Evolutionary conservation across 2,329 filamentous ascomycete genomes (phyloP), one percentile per base, ranked within the genome.

Genomic region (Arthrobotrys musiformis): DNA sequence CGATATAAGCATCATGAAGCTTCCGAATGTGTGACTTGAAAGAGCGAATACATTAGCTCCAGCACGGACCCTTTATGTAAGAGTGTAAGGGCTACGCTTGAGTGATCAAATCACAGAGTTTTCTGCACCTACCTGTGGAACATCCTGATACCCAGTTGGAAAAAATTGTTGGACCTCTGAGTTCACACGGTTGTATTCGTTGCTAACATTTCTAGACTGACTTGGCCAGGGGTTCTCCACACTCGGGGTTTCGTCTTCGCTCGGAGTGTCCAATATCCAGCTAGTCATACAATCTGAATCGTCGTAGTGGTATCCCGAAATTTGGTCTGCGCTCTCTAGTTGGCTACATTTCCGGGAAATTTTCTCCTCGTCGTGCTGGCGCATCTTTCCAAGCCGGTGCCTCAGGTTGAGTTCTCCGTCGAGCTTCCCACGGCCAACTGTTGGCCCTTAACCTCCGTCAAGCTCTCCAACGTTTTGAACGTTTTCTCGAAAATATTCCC

Each of bases 71-170:
- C 5, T 46, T 62, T 48, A 46, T 50, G 35, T 54, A 56, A 24
- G 37, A 7, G 46, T n/a, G n/a, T 28, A 33, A 40, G 50, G 40
- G 17, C 30, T 48, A 17, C 60, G 33, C 15, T 40, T 17, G 30
- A 40, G 33, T 11, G 28, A 48, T 48, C 64, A 46, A 44, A 40
- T 44, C 35, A 68, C 44, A 63, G 56, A 50, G 54, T 75, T 58
- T 68, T 70, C 50, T 66, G 60, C 64, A 76, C 66, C 50, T 54
- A 77, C 66, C 37, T 77, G 73, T 48, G 42, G 48, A 30, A 44
- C 48, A 52, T 26, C 63, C 52, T 70, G 44, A 46, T 66, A 67
- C 24, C 24, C 50, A 11, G 50, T 52, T 70, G 52, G 66, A 60
- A 44, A 26, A 42, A 46, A 42, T 24, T 77, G 73, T 77, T 77